These are phyloP conservation scores for Eimeria maxima DNA, from an alignment of 169 alveolate genomes.

Conservation along the genomic window DNA sequence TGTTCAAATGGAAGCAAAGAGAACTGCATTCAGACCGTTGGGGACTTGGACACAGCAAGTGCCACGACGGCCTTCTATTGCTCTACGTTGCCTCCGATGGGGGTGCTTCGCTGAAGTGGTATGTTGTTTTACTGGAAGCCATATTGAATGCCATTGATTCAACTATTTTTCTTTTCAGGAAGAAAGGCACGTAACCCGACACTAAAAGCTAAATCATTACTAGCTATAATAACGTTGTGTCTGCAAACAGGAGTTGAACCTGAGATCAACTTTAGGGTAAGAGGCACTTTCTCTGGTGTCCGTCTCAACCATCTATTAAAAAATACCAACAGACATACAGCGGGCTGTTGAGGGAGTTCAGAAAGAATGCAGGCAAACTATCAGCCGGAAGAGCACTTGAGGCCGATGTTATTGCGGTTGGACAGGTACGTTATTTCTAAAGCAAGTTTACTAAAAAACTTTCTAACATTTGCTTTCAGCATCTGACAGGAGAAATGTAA, in stretches of 20 bases:
- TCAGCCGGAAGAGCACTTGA: slow-evolving; percentile 80
- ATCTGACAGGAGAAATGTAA: slow-evolving; percentile 82
- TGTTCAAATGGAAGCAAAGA: neutral
- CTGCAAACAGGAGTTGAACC: slow-evolving; percentile 77
- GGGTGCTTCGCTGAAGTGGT: slow-evolving; percentile 75
- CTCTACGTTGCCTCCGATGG: slow-evolving; percentile 74
- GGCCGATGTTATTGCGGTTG: slow-evolving; percentile 76
- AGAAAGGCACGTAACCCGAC: slow-evolving; percentile 78
- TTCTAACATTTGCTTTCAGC: slow-evolving; percentile 19
- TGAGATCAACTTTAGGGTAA: slow-evolving; percentile 75
- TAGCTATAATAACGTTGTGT: too few species aligned
- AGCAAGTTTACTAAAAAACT: neutral
- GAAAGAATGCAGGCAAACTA: slow-evolving; percentile 40
- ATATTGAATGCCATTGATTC: neutral
- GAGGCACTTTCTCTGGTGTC: neutral
- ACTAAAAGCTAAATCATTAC: neutral
- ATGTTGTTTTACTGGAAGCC: neutral
- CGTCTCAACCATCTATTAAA: neutral
- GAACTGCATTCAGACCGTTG: slow-evolving; percentile 61
- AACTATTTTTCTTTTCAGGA: slow-evolving; percentile 35
- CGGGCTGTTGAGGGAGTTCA: slow-evolving; percentile 71
- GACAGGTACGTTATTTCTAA: slow-evolving; percentile 23
- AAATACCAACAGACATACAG: slow-evolving; percentile 59
- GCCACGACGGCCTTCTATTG: slow-evolving; percentile 81
- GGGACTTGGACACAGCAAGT: slow-evolving; percentile 83